These are phyloP conservation scores for Thuja plicata DNA, from an alignment of 83 land plant genomes.

Conservation along the genomic window DNA sequence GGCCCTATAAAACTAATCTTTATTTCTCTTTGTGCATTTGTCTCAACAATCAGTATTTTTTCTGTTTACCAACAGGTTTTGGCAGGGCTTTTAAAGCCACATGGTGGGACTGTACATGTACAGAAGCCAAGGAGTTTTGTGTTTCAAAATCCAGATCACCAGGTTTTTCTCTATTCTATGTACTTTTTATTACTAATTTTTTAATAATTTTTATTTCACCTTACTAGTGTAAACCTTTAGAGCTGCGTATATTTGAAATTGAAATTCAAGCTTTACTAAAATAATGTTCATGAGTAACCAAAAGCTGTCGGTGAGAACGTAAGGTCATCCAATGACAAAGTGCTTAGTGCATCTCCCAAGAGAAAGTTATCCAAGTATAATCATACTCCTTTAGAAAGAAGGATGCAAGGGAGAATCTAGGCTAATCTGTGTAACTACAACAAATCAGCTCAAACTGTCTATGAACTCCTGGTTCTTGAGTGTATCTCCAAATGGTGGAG, in stretches of 20 bases:
- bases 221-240: not conserved
- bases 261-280: not conserved
- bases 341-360: too few species aligned
- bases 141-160: constrained; percentile 99
- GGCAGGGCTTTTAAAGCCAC: constrained; percentile 87
- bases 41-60: constrained; percentile 2
- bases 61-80: constrained; percentile 51
- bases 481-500: too few species aligned
- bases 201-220: not conserved
- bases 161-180: constrained; percentile 46
- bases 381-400: too few species aligned
- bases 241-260: not conserved
- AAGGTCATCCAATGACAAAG: not conserved
- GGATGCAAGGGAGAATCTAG: too few species aligned
- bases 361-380: too few species aligned
- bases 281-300: not conserved
- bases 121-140: constrained; percentile 83
- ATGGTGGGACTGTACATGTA: constrained; percentile 57
- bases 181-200: not conserved
- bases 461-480: too few species aligned
- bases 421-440: too few species aligned
- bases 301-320: not conserved
- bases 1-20: not conserved
- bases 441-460: too few species aligned
- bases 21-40: not conserved